Percentiles rank a stretch among this genome's conserved stretches.
phyloP scores from a whole-genome alignment of 2,329 filamentous ascomycete species.

The Neopestalotiopsis rosae region DNA sequence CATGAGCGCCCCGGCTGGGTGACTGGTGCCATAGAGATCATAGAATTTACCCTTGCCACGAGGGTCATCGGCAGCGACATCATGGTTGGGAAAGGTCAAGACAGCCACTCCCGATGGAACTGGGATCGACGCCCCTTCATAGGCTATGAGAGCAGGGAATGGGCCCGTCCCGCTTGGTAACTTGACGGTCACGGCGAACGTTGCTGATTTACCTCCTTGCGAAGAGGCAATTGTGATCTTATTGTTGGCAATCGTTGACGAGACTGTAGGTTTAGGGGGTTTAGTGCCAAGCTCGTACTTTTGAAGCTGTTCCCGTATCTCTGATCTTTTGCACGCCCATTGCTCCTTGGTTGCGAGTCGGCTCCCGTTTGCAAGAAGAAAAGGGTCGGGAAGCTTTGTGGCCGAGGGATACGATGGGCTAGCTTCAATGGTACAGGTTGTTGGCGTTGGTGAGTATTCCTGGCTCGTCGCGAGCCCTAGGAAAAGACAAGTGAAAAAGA shows the following conservation, averaged over 20 bases:
- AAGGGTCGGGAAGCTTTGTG: slow-evolving; percentile 41
- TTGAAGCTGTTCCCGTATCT: slow-evolving; percentile 44
- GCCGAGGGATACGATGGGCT: neutral
- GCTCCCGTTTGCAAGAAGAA: slow-evolving; percentile 42
- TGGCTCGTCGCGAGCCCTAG: neutral
- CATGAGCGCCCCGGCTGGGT: slow-evolving; percentile 51
- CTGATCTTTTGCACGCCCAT: slow-evolving; percentile 46
- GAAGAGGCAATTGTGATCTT: slow-evolving; percentile 42
- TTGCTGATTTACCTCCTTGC: slow-evolving; percentile 38
- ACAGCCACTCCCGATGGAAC: slow-evolving; percentile 50
- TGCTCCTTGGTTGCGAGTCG: slow-evolving; percentile 42
- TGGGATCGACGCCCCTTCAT: slow-evolving; percentile 49
- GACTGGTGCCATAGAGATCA: slow-evolving; percentile 50
- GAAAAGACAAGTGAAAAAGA: neutral
- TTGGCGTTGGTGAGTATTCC: neutral
- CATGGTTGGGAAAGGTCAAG: slow-evolving; percentile 54
- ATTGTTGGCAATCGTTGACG: slow-evolving; percentile 37
- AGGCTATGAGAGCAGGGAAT: slow-evolving; percentile 55
- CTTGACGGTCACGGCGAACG: slow-evolving; percentile 36
- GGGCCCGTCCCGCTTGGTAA: slow-evolving; percentile 40
- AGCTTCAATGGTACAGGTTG: neutral
- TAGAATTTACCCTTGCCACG: slow-evolving; percentile 56
- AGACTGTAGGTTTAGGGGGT: slow-evolving; percentile 40
- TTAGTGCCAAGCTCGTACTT: slow-evolving; percentile 44
- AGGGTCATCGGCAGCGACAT: slow-evolving; percentile 50